phyloP scores from a whole-genome alignment of 495 filamentous ascomycete genomes.

The Hypoxylon crocopeplum region DNA sequence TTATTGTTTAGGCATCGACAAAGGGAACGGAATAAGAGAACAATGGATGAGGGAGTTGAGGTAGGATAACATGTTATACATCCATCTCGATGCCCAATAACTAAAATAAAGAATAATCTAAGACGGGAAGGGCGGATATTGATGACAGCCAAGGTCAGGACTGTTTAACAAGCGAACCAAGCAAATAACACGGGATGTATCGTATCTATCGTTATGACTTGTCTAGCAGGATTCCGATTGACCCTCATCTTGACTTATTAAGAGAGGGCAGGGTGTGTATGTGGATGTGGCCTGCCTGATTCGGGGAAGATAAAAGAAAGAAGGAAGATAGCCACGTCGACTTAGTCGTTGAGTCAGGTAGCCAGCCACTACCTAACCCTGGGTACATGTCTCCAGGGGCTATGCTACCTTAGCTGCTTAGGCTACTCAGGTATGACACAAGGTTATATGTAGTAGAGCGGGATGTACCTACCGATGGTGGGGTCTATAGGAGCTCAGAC shows the following conservation, averaged over 20 bases:
- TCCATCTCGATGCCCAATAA: slow-evolving; percentile 17
- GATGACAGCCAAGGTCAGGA: slow-evolving; percentile 33
- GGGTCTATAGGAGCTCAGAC: too few relatives aligned
- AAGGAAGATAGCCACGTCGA: slow-evolving; percentile 3
- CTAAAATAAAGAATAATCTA: not conserved
- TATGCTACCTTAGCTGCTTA: too few relatives aligned
- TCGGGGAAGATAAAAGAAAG: slow-evolving; percentile 26
- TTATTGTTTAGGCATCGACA: too few relatives aligned
- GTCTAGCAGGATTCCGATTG: slow-evolving; percentile 26
- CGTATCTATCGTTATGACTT: slow-evolving; percentile 21
- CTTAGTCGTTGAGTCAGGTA: slow-evolving; percentile 19
- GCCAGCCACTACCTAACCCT: too few relatives aligned
- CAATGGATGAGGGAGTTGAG: too few relatives aligned
- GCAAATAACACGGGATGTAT: slow-evolving; percentile 22
- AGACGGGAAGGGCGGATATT: slow-evolving; percentile 24
- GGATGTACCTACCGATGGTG: too few relatives aligned
- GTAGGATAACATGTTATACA: too few relatives aligned
- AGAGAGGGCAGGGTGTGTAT: not conserved
- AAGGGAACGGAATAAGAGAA: too few relatives aligned
- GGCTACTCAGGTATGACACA: too few relatives aligned
- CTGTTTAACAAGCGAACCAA: slow-evolving; percentile 27
- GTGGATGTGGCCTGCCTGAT: slow-evolving; percentile 32
- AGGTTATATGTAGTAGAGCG: too few relatives aligned
- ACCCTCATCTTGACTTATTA: slow-evolving; percentile 20
- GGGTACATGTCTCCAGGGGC: too few relatives aligned